Percentiles rank a stretch among this genome's conserved stretches.
Conservation (phyloP, 768 basidiomycete species). For the Naganishia vishniacii region DNA sequence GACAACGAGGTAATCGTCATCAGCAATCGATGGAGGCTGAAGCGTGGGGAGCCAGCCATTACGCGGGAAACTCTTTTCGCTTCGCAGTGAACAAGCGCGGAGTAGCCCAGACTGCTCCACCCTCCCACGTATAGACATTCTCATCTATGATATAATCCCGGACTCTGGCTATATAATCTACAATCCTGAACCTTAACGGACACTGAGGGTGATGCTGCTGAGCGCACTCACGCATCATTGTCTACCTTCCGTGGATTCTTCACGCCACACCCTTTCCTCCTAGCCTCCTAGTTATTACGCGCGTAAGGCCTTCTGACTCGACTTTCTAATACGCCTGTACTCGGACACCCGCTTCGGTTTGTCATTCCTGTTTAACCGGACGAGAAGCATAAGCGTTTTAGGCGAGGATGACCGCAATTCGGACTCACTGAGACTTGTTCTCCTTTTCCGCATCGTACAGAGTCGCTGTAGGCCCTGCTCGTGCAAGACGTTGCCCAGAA, state of each 20-base stretch:
- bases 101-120: too few relatives aligned
- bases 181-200: too few relatives aligned
- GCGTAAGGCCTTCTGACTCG: not conserved
- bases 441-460: not conserved
- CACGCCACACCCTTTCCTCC: not conserved
- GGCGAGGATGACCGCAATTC: not conserved
- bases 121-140: too few relatives aligned
- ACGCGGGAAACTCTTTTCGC: constrained; percentile 15
- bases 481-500: not conserved
- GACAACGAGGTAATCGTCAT: constrained; percentile 65
- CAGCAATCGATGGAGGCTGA: constrained; percentile 80
- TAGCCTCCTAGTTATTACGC: not conserved
- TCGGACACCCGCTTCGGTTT: not conserved
- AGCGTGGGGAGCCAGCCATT: constrained; percentile 61
- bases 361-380: not conserved
- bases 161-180: too few relatives aligned
- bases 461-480: not conserved
- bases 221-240: too few relatives aligned
- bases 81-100: not conserved
- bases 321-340: not conserved
- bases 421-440: not conserved
- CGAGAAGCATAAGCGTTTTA: not conserved
- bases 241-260: too few relatives aligned
- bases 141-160: too few relatives aligned
- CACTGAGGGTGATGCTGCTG: too few relatives aligned